Percentiles rank a stretch among this genome's conserved stretches.
These are phyloP conservation scores for Neoconidiobolus thromboides DNA, from an alignment of 371 early-diverging fungal species.

Conservation along the genomic window DNA sequence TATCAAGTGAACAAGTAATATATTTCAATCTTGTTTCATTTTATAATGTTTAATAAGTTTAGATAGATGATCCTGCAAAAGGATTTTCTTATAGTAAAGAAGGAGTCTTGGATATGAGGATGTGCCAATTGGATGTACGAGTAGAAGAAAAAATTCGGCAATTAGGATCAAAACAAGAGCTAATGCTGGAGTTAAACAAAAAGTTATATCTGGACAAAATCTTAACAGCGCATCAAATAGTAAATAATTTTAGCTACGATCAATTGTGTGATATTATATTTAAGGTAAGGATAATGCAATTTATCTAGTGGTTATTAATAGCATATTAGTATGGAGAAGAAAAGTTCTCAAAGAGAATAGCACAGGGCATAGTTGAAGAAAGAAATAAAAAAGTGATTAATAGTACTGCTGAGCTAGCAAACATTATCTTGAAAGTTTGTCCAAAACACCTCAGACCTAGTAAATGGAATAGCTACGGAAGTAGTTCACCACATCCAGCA, in stretches of 20 bases:
- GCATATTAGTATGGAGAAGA: constrained; percentile 29
- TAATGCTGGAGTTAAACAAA: too few relatives aligned
- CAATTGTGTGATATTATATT: constrained; percentile 42
- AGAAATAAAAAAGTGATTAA: constrained; percentile 25
- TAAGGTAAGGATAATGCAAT: constrained; percentile 12
- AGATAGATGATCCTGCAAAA: constrained; percentile 33
- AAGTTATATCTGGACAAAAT: too few relatives aligned
- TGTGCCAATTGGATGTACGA: constrained; percentile 9
- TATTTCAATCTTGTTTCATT: not conserved
- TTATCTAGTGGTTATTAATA: not conserved
- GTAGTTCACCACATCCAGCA: constrained; percentile 18
- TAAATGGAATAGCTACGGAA: constrained; percentile 16
- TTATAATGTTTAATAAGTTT: constrained; percentile 7
- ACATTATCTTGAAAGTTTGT: constrained; percentile 25
- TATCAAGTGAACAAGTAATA: constrained; percentile 32
- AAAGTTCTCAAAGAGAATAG: constrained; percentile 32
- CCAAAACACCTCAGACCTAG: constrained; percentile 18
- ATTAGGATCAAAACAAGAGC: too few relatives aligned
- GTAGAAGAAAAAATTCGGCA: too few relatives aligned
- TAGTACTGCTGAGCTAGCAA: constrained; percentile 30
- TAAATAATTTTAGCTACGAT: constrained; percentile 27
- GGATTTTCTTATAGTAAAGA: constrained; percentile 49
- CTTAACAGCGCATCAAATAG: constrained; percentile 17
- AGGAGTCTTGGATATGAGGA: constrained; percentile 49
- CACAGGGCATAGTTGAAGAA: constrained; percentile 32